Base-by-base conservation (phyloP, 108 stramenopile genomes). In the Fragilariopsis cylindrus region DNA sequence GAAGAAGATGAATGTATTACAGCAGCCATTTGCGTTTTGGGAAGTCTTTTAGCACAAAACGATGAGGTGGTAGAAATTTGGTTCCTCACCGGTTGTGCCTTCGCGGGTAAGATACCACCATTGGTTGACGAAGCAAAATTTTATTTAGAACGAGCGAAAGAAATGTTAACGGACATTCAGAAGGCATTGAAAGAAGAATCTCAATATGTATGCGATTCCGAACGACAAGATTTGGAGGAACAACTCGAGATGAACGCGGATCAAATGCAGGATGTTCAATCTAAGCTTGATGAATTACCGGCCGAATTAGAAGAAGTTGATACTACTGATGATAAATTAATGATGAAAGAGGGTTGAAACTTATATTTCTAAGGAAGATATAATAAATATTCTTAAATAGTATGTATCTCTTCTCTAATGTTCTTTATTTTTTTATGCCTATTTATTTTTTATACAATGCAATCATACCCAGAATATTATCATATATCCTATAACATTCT, bases 1-100 rank as follows among this genome's bases (percentile, higher is more conserved):
- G 78, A 67, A 40, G 78, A 67, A 40, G 75, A 83, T 16, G 71
- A 81, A 75, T 92, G 92, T 48, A 71, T 78, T 15, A 72, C 86
- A 39, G 84, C 90, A 5, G 92, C 91, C 42, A 88, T 93, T 62
- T 82, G 83, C 57, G 92, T 96, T 7, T 60, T 96, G 49, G 92
- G 92, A 16, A 93, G 92, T 78, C 76, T 96, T 7, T 56, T 96
- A 75, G 89, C 92, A 30, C 92, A 96, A 80, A 88, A 96, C 70
- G 95, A 96, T 69, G 92, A 93, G 68, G 91, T 96, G 3, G 76
- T 92, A n/a, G 95, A 96, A 72, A 85, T 89, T 67, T 96, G 90
- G 88, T 92, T 81, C 58, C 74, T 96, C 39, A 73, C 89, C 5
- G 95, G 95, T 12, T 93, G 92, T 74, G 95, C 95, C 2, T 96